phyloP scores from a whole-genome alignment of 179 eudicot genomes.

The Nepenthes alata region DNA sequence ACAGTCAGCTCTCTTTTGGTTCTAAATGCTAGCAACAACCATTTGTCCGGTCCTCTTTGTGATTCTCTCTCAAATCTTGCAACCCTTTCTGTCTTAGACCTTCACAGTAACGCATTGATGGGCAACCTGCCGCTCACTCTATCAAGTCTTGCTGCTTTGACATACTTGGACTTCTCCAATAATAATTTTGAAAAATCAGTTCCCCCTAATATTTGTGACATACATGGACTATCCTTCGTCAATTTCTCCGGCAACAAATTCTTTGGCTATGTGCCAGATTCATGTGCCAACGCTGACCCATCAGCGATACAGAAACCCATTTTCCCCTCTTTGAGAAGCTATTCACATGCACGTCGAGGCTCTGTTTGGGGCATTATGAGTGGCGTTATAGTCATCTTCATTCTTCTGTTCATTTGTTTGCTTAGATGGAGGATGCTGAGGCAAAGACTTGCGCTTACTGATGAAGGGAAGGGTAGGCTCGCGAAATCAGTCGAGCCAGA shows the following conservation, averaged over 20 bases:
- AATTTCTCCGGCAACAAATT: conserved; percentile 61
- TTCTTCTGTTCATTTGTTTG: conserved; percentile 27
- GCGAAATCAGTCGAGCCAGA: conserved; percentile 23
- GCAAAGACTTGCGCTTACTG: conserved; percentile 22
- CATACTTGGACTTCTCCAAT: conserved; percentile 67
- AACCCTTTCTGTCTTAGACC: conserved; percentile 60
- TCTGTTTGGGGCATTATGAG: conserved; percentile 41
- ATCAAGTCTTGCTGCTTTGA: conserved; percentile 53
- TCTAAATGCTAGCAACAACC: conserved; percentile 72
- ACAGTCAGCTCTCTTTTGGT: conserved; percentile 36
- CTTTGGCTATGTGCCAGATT: conserved; percentile 36
- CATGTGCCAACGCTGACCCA: conserved; percentile 29
- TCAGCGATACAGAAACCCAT: conserved; percentile 22
- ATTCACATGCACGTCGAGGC: conserved; percentile 25
- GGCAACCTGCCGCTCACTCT: conserved; percentile 54
- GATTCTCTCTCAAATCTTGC: conserved; percentile 53
- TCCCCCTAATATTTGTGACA: conserved; percentile 53
- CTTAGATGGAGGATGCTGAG: conserved; percentile 27
- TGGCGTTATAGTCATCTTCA: conserved; percentile 25
- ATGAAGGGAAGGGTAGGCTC: conserved; percentile 28
- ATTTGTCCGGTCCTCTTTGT: conserved; percentile 43
- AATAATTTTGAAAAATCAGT: conserved; percentile 45
- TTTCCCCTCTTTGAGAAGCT: conserved; percentile 5
- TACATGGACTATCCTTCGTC: conserved; percentile 42
- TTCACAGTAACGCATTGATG: conserved; percentile 58